Base-by-base conservation (phyloP, 805 yeast species). In the Metschnikowia similis region DNA sequence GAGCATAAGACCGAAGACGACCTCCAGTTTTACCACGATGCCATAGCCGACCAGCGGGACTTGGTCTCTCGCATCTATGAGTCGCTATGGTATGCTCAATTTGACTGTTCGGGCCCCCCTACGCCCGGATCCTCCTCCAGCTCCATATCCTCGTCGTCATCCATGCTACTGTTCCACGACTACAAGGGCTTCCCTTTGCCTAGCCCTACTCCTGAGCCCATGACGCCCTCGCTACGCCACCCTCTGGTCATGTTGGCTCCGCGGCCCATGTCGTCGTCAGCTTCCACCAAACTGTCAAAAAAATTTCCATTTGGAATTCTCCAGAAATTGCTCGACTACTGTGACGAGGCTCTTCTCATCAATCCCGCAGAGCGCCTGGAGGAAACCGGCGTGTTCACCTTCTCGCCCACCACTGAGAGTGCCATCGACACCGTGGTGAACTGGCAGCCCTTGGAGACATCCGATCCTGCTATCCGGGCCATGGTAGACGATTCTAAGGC, bases 1-100 rank as follows among this genome's bases (percentile, higher is more conserved):
- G 97, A 91, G 64, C 96, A 90, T 67, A 79, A 83, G 59, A 80
- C 87, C 9, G 90, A 84, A 60, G 90, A 89, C 56, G 83, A 84
- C 32, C 81, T 92, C 8, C 88, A 86, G 60, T 57, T 75, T 34
- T 72, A 83, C 41, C 96, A 92, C 56, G 98, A 94, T 57, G 74
- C 77, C 16, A 71, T 92, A 3, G 68, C 79, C 3, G 97, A 91
- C 48, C 96, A 89, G 48, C 75, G 79, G 27, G 76, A 75, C 8
- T 60, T 80, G 14, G 70, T 89, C 3, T 56, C 66, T 4, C 58
- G 64, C 48, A 71, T 82, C 34, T 63, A 69, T 21, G 82, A 77
- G 36, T 65, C 74, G 26, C 56, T 80, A 35, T 56, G 67, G 53
- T 41, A 32, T 47, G 51, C 45, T 35, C 57, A 53, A 32, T 47